phyloP scores from a whole-genome alignment of 2,329 filamentous ascomycete species.

The Apiospora sp. region DNA sequence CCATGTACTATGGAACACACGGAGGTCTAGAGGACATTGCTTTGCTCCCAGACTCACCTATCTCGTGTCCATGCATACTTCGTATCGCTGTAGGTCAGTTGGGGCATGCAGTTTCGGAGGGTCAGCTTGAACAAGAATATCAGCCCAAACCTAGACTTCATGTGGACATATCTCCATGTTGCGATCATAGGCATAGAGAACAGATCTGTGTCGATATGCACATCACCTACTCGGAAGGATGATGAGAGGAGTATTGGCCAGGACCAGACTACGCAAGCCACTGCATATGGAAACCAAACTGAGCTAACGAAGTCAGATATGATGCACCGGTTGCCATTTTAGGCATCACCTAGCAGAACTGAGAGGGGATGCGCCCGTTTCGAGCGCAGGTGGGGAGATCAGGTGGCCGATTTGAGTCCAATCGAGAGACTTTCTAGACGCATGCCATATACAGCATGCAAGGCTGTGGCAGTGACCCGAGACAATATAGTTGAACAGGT shows the following conservation, averaged over 20 bases:
- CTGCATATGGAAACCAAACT: not conserved
- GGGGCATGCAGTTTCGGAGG: not conserved
- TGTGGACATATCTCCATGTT: not conserved
- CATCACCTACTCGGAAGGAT: not conserved
- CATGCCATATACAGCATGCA: not conserved
- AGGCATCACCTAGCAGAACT: not conserved
- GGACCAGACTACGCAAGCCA: not conserved
- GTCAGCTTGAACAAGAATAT: not conserved
- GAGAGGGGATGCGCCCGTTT: not conserved
- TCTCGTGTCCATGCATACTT: not conserved
- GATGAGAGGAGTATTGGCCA: not conserved
- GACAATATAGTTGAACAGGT: too few species aligned
- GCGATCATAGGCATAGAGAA: too few species aligned
- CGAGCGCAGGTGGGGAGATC: not conserved
- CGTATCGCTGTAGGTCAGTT: not conserved
- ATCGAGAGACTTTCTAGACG: slow-evolving; percentile 3
- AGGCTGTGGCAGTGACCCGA: not conserved
- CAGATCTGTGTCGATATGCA: not conserved
- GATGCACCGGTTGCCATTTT: not conserved
- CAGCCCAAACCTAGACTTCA: not conserved
- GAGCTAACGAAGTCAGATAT: not conserved
- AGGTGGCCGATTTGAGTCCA: slow-evolving; percentile 3
- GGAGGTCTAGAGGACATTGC: not conserved
- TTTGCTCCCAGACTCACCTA: not conserved
- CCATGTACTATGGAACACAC: not conserved